Evolutionary conservation across 2,329 filamentous ascomycete species (phyloP).

Genomic region (Didymella segeticola): DNA sequence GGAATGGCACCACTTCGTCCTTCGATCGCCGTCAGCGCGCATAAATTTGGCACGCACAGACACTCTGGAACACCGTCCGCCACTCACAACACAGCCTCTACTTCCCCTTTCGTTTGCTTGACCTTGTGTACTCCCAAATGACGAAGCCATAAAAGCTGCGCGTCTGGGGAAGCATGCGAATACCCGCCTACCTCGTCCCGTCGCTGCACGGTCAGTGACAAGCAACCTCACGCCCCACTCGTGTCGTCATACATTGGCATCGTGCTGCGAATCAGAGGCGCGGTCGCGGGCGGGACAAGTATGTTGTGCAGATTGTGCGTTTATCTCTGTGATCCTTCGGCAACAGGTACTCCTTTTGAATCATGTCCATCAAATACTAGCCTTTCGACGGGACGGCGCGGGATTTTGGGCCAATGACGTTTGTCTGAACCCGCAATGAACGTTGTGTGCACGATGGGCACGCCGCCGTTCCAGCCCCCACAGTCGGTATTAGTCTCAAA

Average conservation of each 20-base stretch:
- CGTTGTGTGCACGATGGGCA: neutral
- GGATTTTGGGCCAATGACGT: neutral
- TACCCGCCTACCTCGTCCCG: neutral
- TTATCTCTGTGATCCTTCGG: neutral
- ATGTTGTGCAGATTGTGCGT: neutral
- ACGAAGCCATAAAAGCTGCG: neutral
- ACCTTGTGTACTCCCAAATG: slow-evolving; percentile 4
- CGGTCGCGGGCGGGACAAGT: neutral
- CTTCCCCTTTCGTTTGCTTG: neutral
- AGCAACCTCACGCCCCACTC: slow-evolving; percentile 1
- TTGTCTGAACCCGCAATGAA: neutral
- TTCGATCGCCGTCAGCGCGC: neutral
- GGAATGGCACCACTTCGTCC: neutral
- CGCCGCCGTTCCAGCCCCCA: neutral
- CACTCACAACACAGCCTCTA: neutral
- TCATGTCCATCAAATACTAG: neutral
- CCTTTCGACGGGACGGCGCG: neutral
- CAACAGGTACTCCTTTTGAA: no score
- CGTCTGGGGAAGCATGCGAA: slow-evolving; percentile 10
- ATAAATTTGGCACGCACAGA: neutral
- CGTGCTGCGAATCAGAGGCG: neutral
- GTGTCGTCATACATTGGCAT: slow-evolving; percentile 3
- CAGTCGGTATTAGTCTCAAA: neutral
- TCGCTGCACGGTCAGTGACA: slow-evolving; percentile 1
- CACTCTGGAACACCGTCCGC: neutral